Conservation (phyloP, 2,329 filamentous ascomycete species). For the Ascochyta fabae region DNA sequence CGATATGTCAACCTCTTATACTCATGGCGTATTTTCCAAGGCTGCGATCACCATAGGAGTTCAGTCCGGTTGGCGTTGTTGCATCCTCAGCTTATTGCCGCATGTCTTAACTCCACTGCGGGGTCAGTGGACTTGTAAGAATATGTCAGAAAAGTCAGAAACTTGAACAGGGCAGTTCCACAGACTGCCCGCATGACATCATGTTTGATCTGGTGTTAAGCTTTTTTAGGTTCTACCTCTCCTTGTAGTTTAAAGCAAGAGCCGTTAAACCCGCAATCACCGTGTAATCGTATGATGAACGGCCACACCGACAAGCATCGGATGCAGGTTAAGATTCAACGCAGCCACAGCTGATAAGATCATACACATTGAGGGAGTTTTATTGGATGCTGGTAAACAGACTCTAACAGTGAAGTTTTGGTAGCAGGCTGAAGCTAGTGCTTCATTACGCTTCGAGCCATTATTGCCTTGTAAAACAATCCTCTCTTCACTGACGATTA, state of each 20-base stretch:
- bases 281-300: background rate
- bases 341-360: background rate
- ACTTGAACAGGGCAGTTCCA: background rate
- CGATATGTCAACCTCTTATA: background rate
- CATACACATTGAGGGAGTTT: background rate
- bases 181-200: too few species aligned
- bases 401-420: too few species aligned
- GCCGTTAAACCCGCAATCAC: background rate
- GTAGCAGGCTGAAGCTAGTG: too few species aligned
- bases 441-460: too few species aligned
- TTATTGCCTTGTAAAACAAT: too few species aligned
- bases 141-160: background rate
- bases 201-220: background rate
- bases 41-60: background rate
- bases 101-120: conserved; percentile 1
- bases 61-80: background rate
- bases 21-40: too few species aligned
- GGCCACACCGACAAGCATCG: background rate
- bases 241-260: background rate
- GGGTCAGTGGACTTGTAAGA: background rate
- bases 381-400: background rate
- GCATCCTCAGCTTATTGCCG: background rate
- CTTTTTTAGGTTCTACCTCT: background rate
- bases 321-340: background rate
- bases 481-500: too few species aligned